Percentiles rank a stretch among this genome's conserved stretches.
These are phyloP conservation scores for Phytopythium montanum DNA, from an alignment of 352 stramenopile genomes.

Conservation along the genomic window DNA sequence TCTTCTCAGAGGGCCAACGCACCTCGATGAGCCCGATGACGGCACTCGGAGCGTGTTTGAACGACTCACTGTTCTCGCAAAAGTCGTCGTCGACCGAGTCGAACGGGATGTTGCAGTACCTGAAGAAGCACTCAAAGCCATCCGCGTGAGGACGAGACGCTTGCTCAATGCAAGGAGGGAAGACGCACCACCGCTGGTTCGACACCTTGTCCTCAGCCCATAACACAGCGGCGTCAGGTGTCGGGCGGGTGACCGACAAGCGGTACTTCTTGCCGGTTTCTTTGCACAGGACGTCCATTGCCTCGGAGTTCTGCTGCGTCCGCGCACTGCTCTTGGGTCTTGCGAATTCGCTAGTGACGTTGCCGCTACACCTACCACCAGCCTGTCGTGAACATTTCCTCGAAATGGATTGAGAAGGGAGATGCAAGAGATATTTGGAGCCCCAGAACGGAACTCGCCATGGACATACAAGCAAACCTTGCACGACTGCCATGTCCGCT, in stretches of 20 bases:
- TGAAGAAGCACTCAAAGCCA: neutral
- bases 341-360: no score
- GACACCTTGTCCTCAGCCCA: neutral
- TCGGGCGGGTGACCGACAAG: neutral
- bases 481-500: neutral
- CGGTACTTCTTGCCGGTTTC: neutral
- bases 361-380: no score
- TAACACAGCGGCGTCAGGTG: neutral
- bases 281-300: neutral
- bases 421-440: no score
- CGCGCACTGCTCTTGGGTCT: no score
- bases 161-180: neutral
- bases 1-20: no score
- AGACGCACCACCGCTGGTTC: neutral
- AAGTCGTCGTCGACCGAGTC: neutral
- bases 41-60: neutral
- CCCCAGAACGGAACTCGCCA: no score
- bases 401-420: no score
- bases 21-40: neutral
- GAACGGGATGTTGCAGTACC: neutral
- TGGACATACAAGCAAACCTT: no score
- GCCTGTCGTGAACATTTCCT: no score
- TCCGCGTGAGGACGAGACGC: neutral
- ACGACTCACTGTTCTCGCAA: neutral
- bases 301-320: no score